Evolutionary conservation across 2,329 filamentous ascomycete genomes (phyloP).

Genomic region (Aspergillus cejpii): DNA sequence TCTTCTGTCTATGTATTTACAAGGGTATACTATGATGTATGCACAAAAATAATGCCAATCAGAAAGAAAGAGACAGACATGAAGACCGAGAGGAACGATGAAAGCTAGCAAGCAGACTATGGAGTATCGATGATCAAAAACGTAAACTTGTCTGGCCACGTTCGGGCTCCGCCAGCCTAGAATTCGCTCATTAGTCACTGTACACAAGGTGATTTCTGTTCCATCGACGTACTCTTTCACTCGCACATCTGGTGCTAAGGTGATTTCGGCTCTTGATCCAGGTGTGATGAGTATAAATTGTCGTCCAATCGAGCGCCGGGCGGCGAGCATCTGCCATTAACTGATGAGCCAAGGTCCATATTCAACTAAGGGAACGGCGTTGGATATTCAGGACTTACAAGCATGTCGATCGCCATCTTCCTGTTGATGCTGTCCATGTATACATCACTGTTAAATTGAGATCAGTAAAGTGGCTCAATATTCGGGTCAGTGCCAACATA

Average conservation of each 20-base stretch:
- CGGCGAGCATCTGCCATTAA: constrained; percentile 63
- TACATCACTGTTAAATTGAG: constrained; percentile 56
- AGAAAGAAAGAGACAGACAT: too few relatives aligned
- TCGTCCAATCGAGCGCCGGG: constrained; percentile 75
- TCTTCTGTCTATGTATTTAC: too few relatives aligned
- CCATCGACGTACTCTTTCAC: constrained; percentile 38
- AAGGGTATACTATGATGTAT: too few relatives aligned
- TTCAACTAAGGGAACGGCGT: neutral
- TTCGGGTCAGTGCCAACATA: constrained; percentile 28
- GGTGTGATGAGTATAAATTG: constrained; percentile 97
- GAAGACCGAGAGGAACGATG: too few relatives aligned
- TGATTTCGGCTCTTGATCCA: constrained; percentile 62
- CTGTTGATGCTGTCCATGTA: constrained; percentile 99
- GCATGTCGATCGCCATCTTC: constrained; percentile 86
- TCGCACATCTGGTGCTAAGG: constrained; percentile 39
- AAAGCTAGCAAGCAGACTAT: too few relatives aligned
- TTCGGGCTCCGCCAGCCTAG: constrained; percentile 41
- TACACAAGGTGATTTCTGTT: neutral
- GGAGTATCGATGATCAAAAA: constrained; percentile 20
- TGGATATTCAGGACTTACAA: constrained; percentile 53
- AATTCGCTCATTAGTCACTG: constrained; percentile 5
- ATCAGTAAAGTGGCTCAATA: constrained; percentile 14
- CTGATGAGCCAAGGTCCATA: constrained; percentile 7
- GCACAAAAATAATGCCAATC: too few relatives aligned
- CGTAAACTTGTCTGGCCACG: constrained; percentile 39